Conservation (phyloP, 1,284 basidiomycete genomes). For the Phenoliferia sp. region DNA sequence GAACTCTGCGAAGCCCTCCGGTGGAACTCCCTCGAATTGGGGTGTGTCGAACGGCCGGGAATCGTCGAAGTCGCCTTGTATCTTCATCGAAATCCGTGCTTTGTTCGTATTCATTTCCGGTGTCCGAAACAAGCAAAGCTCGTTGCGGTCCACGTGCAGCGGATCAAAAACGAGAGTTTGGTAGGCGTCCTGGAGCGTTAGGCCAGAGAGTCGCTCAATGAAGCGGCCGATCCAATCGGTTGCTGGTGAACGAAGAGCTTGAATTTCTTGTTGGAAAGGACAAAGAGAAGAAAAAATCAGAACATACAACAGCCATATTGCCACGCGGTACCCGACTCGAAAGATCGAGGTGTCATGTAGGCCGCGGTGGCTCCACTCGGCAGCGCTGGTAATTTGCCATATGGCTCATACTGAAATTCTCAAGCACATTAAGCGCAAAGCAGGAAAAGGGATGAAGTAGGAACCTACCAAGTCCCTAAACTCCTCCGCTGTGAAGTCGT, state of each 20-base stretch:
- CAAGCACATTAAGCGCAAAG: neutral
- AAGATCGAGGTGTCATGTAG: slow-evolving; percentile 5
- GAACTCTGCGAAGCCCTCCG: neutral
- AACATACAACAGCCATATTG: neutral
- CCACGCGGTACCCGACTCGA: slow-evolving; percentile 9
- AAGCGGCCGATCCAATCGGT: slow-evolving; percentile 42
- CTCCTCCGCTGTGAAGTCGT: neutral
- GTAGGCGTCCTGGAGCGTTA: slow-evolving; percentile 38
- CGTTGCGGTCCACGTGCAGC: slow-evolving; percentile 28
- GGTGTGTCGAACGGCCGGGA: slow-evolving; percentile 8
- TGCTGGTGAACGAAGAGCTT: neutral
- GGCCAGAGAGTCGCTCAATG: slow-evolving; percentile 37
- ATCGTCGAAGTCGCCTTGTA: neutral
- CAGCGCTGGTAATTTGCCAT: neutral
- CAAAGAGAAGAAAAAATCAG: neutral
- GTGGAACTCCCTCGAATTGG: neutral
- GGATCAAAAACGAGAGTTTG: slow-evolving; percentile 39
- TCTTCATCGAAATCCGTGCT: neutral
- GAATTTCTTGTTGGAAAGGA: too few species aligned
- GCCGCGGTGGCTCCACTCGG: neutral
- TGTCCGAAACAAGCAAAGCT: slow-evolving; percentile 13
- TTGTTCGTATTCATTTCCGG: slow-evolving; percentile 3
- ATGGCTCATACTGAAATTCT: neutral
- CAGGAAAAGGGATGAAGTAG: neutral
- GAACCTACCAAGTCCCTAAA: neutral